A percentile compares a stretch with the other conserved stretches of the same genome.
These are phyloP conservation scores for Sugiyamaella americana DNA, from an alignment of 805 yeast genomes.

Conservation along the genomic window DNA sequence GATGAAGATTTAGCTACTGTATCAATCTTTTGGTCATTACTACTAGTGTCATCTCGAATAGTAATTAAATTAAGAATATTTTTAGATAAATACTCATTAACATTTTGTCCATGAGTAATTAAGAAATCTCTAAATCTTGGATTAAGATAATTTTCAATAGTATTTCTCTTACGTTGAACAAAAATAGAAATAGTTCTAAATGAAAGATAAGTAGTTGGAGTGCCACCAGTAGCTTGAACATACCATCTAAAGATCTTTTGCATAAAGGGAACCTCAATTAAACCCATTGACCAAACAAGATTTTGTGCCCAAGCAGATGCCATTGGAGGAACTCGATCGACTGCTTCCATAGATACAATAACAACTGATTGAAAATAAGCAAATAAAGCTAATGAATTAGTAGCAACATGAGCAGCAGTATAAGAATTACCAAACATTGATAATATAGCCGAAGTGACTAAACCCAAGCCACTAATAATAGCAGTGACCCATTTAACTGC, in stretches of 20 bases:
- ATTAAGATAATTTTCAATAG: neutral
- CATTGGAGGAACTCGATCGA: constrained; percentile 82
- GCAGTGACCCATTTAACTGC: constrained; percentile 95
- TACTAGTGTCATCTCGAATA: constrained; percentile 3
- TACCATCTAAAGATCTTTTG: constrained; percentile 89
- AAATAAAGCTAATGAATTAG: constrained; percentile 78
- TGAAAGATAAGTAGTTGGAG: constrained; percentile 57
- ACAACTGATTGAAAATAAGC: constrained; percentile 85
- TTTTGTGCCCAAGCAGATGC: constrained; percentile 91
- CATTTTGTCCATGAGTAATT: constrained; percentile 6
- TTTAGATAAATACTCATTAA: neutral
- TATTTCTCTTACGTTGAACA: constrained; percentile 55
- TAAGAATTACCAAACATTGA: constrained; percentile 81
- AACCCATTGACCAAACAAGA: constrained; percentile 92
- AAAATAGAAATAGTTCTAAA: constrained; percentile 60
- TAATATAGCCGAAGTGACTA: constrained; percentile 72
- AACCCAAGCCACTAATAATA: constrained; percentile 79
- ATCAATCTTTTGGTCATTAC: constrained; percentile 6
- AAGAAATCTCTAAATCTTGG: constrained; percentile 8
- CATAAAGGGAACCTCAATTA: constrained; percentile 73
- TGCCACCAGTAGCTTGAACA: constrained; percentile 88
- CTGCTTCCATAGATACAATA: constrained; percentile 77
- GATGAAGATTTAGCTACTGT: constrained; percentile 20
- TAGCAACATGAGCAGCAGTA: constrained; percentile 84
- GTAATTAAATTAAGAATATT: neutral